Evolutionary conservation across 2,329 filamentous ascomycete species (phyloP), one percentile per base, ranked within the genome.

Genomic region (Aspergillus quadricinctus): DNA sequence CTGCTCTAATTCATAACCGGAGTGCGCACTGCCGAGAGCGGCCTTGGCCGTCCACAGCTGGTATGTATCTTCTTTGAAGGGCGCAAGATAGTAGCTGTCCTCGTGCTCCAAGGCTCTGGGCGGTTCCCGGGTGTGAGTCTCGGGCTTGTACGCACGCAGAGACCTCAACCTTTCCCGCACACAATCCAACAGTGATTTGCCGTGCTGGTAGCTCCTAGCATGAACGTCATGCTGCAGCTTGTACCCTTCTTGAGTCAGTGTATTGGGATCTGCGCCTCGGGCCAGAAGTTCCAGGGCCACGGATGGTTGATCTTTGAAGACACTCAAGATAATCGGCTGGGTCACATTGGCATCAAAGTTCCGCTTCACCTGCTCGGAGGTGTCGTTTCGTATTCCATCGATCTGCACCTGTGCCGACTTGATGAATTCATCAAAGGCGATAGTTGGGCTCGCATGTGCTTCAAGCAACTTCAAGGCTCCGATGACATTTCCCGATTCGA

Each of bases 321-420:
- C 72, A 2, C 90, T 89, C 3, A 79, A 56, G 9, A 91, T 77
- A 14, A 94, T 74, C 0, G 90, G 89, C 65, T 93, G 89, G 53
- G 83, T 77, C 10, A 81, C 66, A 1, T 63, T 67, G 5, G 70
- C 57, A 3, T 77, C 69, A 68, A 85, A 89, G 0, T 64, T 62
- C 1, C 71, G 69, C 55, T 80, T 72, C 54, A 85, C 85, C 0
- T 70, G 50, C 23, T 87, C 81, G 1, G 78, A 67, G 17, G 65
- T 72, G 21, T 75, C 62, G 3, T 78, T 66, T 2, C 64, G 66
- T 27, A 54, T 28, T 9, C 21, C 8, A 3, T 57, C 40, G n/a
- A 23, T 48, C 1, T 53, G 43, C 1, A 48, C 37, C 25, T 59
- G 55, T 8, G 61, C 55, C 11, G 68, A 62, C 21, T 69, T 66